Percentiles rank a stretch among this genome's conserved stretches.
Evolutionary conservation across 805 yeast genomes (phyloP).

Genomic region (Candida loeiensis): DNA sequence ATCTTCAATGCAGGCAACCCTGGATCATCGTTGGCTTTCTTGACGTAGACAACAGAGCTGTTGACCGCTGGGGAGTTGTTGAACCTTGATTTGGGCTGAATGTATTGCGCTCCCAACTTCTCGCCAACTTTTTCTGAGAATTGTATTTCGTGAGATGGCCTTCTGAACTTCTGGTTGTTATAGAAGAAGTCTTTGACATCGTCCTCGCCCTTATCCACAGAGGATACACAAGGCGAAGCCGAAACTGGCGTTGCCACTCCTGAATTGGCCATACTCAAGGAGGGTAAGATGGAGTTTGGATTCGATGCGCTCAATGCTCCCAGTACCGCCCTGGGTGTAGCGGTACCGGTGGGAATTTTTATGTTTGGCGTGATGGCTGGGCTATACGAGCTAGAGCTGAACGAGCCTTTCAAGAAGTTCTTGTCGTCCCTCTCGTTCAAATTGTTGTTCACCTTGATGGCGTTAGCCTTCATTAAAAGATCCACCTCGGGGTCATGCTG

Average conservation of each 20-base stretch:
- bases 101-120: slow-evolving; percentile 29
- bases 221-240: slow-evolving; percentile 12
- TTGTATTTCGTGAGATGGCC: slow-evolving; percentile 7
- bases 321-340: not conserved
- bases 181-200: slow-evolving; percentile 57
- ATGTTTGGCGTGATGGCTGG: slow-evolving; percentile 1
- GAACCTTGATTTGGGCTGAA: slow-evolving; percentile 46
- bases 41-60: slow-evolving; percentile 36
- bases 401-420: slow-evolving; percentile 7
- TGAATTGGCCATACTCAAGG: slow-evolving; percentile 37
- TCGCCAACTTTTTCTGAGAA: slow-evolving; percentile 22
- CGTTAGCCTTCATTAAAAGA: slow-evolving; percentile 7
- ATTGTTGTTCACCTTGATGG: slow-evolving; percentile 5
- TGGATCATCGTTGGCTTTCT: slow-evolving; percentile 25
- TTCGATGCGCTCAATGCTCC: not conserved
- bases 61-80: slow-evolving; percentile 17
- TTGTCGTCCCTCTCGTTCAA: slow-evolving; percentile 10
- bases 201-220: slow-evolving; percentile 19
- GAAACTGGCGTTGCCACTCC: slow-evolving; percentile 16
- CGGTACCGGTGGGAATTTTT: not conserved
- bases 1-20: slow-evolving; percentile 37
- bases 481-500: slow-evolving; percentile 6
- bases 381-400: slow-evolving; percentile 7
- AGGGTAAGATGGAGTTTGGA: slow-evolving; percentile 29
- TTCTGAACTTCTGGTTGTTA: slow-evolving; percentile 14